phyloP scores from a whole-genome alignment of 1,284 basidiomycete genomes.

The Leccinum pseudoinsigne region DNA sequence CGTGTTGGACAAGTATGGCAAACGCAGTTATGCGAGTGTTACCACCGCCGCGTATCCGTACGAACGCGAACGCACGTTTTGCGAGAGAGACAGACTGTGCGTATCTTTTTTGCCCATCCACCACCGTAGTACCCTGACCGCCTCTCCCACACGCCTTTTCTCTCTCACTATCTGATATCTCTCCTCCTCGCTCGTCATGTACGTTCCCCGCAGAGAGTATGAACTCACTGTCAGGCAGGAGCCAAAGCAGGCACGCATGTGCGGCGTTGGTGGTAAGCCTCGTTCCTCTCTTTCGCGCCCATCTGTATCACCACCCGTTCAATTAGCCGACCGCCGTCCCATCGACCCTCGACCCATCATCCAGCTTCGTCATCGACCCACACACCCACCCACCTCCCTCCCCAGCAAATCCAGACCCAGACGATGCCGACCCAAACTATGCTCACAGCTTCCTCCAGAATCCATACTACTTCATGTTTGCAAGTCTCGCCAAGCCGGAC shows the following conservation, averaged over 20 bases:
- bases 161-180: constrained; percentile 20
- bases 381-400: constrained; percentile 40
- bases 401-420: constrained; percentile 23
- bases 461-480: constrained; percentile 95
- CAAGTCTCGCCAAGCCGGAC: constrained; percentile 83
- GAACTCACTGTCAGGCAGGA: constrained; percentile 85
- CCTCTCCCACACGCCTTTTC: constrained; percentile 10
- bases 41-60: too few relatives aligned
- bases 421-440: constrained; percentile 38
- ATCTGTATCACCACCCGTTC: constrained; percentile 9
- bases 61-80: too few relatives aligned
- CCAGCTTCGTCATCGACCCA: constrained; percentile 81
- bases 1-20: too few relatives aligned
- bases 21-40: too few relatives aligned
- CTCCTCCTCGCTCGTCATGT: constrained; percentile 7
- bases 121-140: not conserved
- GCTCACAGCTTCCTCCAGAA: constrained; percentile 72
- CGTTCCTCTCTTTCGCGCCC: constrained; percentile 27
- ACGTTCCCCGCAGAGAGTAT: constrained; percentile 59
- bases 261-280: constrained; percentile 86
- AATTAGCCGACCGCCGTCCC: constrained; percentile 83
- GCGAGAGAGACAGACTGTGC: too few relatives aligned
- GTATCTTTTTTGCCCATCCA: too few relatives aligned
- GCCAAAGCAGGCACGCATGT: constrained; percentile 91
- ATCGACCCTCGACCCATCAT: constrained; percentile 97